Percentiles rank a stretch among this genome's conserved stretches.
phyloP scores from a whole-genome alignment of 2,329 filamentous ascomycete species.

The Lizonia empirigonia region DNA sequence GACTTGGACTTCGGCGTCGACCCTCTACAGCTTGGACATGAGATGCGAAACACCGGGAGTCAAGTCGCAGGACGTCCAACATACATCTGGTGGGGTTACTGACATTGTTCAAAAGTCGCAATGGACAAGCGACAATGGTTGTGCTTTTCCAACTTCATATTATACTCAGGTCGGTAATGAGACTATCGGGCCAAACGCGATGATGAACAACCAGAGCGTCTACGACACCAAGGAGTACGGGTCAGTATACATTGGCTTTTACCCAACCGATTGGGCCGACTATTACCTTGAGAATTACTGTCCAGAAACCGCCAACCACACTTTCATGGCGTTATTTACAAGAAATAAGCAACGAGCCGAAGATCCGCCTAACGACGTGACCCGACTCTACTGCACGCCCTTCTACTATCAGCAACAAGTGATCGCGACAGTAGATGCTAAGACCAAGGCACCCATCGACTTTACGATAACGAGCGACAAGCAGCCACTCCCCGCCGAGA shows the following conservation, averaged over 20 bases:
- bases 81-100: not conserved
- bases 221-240: not conserved
- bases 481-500: not conserved
- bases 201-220: not conserved
- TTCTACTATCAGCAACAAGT: not conserved
- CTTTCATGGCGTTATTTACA: not conserved
- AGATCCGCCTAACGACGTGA: not conserved
- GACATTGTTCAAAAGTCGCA: not conserved
- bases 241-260: not conserved
- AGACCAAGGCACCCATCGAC: not conserved
- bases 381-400: not conserved
- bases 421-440: not conserved
- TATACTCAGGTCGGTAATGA: not conserved
- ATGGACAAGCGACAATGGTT: not conserved
- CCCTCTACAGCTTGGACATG: not conserved
- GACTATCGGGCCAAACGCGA: not conserved
- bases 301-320: not conserved
- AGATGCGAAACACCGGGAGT: not conserved
- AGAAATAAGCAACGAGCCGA: not conserved
- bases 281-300: not conserved
- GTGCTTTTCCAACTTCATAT: not conserved
- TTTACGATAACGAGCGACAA: not conserved
- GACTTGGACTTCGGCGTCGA: not conserved
- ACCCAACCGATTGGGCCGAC: not conserved
- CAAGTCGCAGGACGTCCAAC: not conserved